These are phyloP conservation scores for Shiraia sp. DNA, from an alignment of 2,329 filamentous ascomycete species.

Conservation along the genomic window DNA sequence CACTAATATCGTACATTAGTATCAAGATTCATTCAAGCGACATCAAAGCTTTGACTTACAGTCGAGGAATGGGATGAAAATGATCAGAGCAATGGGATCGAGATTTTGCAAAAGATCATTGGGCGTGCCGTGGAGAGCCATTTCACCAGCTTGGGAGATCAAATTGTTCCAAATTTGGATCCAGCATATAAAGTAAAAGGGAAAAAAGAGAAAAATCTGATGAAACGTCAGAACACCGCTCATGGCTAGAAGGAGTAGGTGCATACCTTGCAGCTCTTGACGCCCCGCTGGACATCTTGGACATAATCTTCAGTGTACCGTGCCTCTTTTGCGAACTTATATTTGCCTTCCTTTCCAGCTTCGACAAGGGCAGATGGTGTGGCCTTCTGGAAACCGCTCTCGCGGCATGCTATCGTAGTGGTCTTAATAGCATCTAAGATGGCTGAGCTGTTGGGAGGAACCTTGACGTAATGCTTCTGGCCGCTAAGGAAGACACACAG, in stretches of 20 bases:
- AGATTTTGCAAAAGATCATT: conserved; percentile 37
- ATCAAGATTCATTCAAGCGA: too few species aligned
- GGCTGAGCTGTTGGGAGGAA: conserved; percentile 11
- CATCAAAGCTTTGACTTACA: background rate
- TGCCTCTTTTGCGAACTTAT: background rate
- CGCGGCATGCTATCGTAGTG: conserved; percentile 5
- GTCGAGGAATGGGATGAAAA: conserved; percentile 30
- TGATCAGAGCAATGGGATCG: conserved; percentile 26
- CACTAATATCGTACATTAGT: background rate
- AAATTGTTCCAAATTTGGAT: conserved; percentile 39
- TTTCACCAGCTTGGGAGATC: conserved; percentile 34
- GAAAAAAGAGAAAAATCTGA: conserved; percentile 14
- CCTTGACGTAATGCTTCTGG: conserved; percentile 7
- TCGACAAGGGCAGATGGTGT: conserved; percentile 8
- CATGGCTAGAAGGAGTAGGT: too few species aligned
- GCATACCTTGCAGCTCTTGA: conserved; percentile 14
- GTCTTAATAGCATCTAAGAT: conserved; percentile 13
- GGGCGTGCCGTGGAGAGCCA: conserved; percentile 31
- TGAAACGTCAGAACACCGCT: background rate
- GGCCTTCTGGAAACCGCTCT: conserved; percentile 9
- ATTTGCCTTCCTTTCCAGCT: background rate
- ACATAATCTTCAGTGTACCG: conserved; percentile 10
- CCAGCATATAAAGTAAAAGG: conserved; percentile 32
- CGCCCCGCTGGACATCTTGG: conserved; percentile 9
- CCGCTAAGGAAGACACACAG: conserved; percentile 5